Evolutionary conservation across 164 flowering plant species (phyloP), one percentile per base, ranked within the genome.

Genomic region (Magnolia officinalis): DNA sequence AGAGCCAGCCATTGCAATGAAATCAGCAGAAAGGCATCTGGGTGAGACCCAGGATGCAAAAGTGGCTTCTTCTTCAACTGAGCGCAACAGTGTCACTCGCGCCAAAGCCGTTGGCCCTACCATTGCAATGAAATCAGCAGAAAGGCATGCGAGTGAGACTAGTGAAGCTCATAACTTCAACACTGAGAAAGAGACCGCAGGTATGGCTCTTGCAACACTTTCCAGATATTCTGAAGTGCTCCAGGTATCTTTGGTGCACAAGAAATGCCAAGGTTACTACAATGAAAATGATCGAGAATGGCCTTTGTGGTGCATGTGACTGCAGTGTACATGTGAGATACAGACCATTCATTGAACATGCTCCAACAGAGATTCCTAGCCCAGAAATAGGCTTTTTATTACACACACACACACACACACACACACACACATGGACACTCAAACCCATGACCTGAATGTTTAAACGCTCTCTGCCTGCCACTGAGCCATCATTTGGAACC

Each of bases 81-180:
- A n/a, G 1, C 18, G 8, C 50, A 55, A 1, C 72, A 29, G 64
- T 11, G 29, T 11, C 55, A 59, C 72, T 11, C n/a, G 24, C 64
- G n/a, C 0, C 63, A 61, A 59, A 69, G 66, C 79, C 52, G 19
- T 50, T 19, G 70, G 52, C 49, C 50, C 67, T 16, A 50, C 64
- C 49, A 50, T 72, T 55, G 68, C 61, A 20, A 50, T 29, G 23
- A n/a, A 21, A 58, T 64, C 58, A 9, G 31, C 52, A 6, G 74
- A n/a, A 76, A 63, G 31, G 67, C 63, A 71, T 55, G 16, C 20
- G 18, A 55, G 55, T 19, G 75, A 73, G 64, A 66, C 69, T 4
- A 49, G 24, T 18, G 61, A 64, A 72, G 63, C 55, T 49, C 4
- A 58, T 50, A 19, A 45, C 23, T 9, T 6, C 16, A 4, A 63